These are phyloP conservation scores for Boeremia exigua DNA, from an alignment of 2,329 filamentous ascomycete species.

Conservation along the genomic window DNA sequence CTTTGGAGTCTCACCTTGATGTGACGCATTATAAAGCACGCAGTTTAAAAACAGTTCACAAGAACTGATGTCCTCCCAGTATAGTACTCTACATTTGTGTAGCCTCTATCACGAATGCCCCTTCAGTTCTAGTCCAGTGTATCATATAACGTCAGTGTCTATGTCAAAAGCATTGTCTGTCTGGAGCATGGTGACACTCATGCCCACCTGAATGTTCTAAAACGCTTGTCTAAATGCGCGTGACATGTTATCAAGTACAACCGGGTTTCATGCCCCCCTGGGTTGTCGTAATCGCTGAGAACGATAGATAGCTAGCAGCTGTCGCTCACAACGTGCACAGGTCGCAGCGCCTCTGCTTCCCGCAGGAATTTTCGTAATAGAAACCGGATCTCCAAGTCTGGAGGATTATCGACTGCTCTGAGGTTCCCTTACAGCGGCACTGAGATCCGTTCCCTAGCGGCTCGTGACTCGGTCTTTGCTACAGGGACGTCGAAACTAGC, in stretches of 20 bases:
- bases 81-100: not conserved
- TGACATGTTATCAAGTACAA: not conserved
- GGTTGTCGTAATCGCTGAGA: not conserved
- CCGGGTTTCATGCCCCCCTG: no score
- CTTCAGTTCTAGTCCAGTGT: no score
- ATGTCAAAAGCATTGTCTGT: no score
- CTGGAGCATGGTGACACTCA: no score
- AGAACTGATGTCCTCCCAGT: no score
- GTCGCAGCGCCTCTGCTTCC: not conserved
- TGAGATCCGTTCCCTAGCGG: slow-evolving; percentile 7
- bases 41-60: no score
- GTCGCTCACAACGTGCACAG: not conserved
- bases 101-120: no score
- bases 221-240: not conserved
- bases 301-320: not conserved
- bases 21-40: no score
- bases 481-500: slow-evolving; percentile 29
- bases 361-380: not conserved
- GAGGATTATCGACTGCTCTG: not conserved
- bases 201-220: no score
- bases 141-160: no score
- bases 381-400: not conserved
- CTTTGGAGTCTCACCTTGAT: not conserved
- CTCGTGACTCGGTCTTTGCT: slow-evolving; percentile 14
- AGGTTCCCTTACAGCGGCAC: slow-evolving; percentile 24